Conservation (phyloP, 2,329 filamentous ascomycete species). For the Epichloe gansuensis region DNA sequence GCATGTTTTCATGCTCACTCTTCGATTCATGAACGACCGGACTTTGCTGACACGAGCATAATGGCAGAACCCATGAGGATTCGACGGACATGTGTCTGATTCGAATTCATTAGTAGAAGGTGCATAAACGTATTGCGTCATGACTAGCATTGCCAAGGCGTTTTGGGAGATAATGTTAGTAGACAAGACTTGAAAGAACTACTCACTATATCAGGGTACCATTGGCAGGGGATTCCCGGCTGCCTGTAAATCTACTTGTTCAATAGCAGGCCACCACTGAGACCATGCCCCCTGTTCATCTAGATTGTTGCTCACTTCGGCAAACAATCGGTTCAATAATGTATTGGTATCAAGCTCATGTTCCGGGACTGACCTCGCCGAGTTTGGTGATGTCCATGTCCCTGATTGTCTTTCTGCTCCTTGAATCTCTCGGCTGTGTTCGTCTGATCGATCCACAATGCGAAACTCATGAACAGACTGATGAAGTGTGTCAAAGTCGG, state of each 20-base stretch:
- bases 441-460: slow-evolving; percentile 18
- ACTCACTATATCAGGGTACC: background rate
- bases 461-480: slow-evolving; percentile 21
- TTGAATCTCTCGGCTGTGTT: slow-evolving; percentile 18
- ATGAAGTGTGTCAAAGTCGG: slow-evolving; percentile 18
- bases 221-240: background rate
- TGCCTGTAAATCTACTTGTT: slow-evolving; percentile 10
- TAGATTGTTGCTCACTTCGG: slow-evolving; percentile 15
- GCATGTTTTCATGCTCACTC: slow-evolving; percentile 9
- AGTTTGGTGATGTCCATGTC: background rate
- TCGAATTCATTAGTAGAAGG: too few relatives aligned
- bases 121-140: background rate
- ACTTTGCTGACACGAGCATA: slow-evolving; percentile 5
- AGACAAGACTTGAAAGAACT: background rate
- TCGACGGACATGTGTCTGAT: too few relatives aligned
- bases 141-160: background rate
- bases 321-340: slow-evolving; percentile 13
- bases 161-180: background rate
- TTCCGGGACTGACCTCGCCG: background rate
- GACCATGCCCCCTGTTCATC: slow-evolving; percentile 17
- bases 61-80: background rate
- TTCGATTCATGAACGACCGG: slow-evolving; percentile 5
- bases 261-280: slow-evolving; percentile 16
- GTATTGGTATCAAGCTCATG: slow-evolving; percentile 10
- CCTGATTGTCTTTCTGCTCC: slow-evolving; percentile 11